phyloP scores from a whole-genome alignment of 1,284 basidiomycete species.

The Naganishia liquefaciens region DNA sequence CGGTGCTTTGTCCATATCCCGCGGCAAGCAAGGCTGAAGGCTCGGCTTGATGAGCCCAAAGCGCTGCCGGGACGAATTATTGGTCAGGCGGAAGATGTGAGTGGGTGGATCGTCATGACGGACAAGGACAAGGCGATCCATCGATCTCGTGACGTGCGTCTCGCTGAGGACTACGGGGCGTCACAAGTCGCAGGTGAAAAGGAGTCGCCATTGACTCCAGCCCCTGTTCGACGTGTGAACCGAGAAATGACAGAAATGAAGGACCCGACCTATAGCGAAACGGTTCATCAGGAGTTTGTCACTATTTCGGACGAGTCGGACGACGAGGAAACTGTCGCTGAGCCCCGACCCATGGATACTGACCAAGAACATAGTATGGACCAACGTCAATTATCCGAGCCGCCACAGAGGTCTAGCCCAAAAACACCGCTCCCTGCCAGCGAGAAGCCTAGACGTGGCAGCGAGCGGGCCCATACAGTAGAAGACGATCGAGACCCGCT shows the following conservation, averaged over 20 bases:
- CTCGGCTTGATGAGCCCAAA: constrained; percentile 1
- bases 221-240: not conserved
- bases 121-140: not conserved
- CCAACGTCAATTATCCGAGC: not conserved
- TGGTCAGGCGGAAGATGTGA: not conserved
- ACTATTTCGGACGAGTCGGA: not conserved
- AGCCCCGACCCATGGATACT: not conserved
- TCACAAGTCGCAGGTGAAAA: not conserved
- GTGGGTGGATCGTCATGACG: not conserved
- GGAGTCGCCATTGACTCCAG: not conserved
- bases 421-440: too few relatives aligned
- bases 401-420: too few relatives aligned
- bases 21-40: not conserved
- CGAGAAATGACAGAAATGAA: not conserved
- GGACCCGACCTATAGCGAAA: not conserved
- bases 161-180: not conserved
- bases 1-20: not conserved
- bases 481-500: not conserved
- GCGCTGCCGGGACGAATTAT: not conserved
- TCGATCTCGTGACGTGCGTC: constrained; percentile 1
- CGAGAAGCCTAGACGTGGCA: too few relatives aligned
- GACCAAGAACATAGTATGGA: not conserved
- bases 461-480: too few relatives aligned
- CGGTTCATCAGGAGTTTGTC: not conserved
- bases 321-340: not conserved